phyloP scores from a whole-genome alignment of 495 filamentous ascomycete genomes.

The Aspergillus leporis region DNA sequence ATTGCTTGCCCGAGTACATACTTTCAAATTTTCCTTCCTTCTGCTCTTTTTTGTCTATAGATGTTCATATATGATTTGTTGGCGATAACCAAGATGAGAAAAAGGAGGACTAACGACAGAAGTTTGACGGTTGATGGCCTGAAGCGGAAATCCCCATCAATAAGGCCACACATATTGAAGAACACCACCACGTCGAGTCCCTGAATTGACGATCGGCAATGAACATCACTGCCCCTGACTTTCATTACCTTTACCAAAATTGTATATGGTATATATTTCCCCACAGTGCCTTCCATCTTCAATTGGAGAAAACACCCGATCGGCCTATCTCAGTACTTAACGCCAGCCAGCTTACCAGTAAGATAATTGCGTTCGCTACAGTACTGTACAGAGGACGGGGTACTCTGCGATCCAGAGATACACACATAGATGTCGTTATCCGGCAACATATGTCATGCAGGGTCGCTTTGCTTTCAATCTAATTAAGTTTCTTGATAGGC shows the following conservation, averaged over 20 bases:
- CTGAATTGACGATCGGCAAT: neutral
- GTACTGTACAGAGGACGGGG: too few species aligned
- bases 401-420: too few species aligned
- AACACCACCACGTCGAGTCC: neutral
- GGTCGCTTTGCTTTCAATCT: too few species aligned
- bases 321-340: neutral
- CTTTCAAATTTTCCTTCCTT: too few species aligned
- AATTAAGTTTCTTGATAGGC: too few species aligned
- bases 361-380: too few species aligned
- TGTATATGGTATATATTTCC: neutral
- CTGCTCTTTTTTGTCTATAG: neutral
- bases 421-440: too few species aligned
- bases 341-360: too few species aligned
- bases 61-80: neutral
- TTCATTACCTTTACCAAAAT: neutral
- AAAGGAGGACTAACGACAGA: neutral
- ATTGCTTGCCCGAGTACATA: neutral
- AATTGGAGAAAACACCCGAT: neutral
- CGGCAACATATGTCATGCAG: too few species aligned
- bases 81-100: neutral
- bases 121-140: neutral
- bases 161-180: neutral
- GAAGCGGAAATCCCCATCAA: neutral
- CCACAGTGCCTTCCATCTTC: neutral
- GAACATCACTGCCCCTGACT: constrained; percentile 1